Percentiles rank a stretch among this genome's conserved stretches.
phyloP scores from a whole-genome alignment of 163 green algal species.

The Prototheca stagnorum region DNA sequence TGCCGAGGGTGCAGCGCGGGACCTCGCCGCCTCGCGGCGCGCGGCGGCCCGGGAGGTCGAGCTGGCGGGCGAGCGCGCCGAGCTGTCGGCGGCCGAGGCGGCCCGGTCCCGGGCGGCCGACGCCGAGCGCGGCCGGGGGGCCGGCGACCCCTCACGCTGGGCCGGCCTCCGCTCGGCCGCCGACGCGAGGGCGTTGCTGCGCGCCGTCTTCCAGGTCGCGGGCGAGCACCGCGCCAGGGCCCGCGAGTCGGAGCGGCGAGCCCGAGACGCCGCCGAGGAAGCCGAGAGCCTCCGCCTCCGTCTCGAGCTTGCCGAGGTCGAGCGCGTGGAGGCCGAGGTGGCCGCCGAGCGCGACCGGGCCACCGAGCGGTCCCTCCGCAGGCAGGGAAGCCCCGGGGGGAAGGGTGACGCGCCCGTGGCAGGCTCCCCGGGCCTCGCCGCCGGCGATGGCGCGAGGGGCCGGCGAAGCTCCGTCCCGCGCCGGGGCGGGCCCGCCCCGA shows the following conservation, averaged over 20 bases:
- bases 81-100: slow-evolving; percentile 20
- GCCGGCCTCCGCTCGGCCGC: slow-evolving; percentile 36
- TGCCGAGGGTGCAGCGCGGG: neutral
- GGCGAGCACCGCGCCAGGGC: neutral
- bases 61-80: slow-evolving; percentile 11
- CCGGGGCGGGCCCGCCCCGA: no score
- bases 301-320: slow-evolving; percentile 37
- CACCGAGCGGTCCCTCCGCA: no score
- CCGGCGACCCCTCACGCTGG: slow-evolving; percentile 57
- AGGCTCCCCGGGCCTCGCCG: no score
- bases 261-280: slow-evolving; percentile 37
- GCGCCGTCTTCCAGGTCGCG: slow-evolving; percentile 47
- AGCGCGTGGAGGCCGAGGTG: neutral
- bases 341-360: neutral
- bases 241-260: neutral
- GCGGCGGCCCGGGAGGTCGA: slow-evolving; percentile 14
- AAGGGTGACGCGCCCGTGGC: no score
- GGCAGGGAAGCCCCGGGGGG: no score
- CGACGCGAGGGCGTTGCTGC: slow-evolving; percentile 54
- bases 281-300: slow-evolving; percentile 48
- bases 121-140: slow-evolving; percentile 34
- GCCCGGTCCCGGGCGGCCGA: slow-evolving; percentile 34
- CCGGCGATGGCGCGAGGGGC: no score
- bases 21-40: slow-evolving; percentile 5
- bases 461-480: no score